A percentile compares a stretch with the other conserved stretches of the same genome.
Conservation (phyloP, 768 basidiomycete genomes). For the Tricholoma flavovirens region DNA sequence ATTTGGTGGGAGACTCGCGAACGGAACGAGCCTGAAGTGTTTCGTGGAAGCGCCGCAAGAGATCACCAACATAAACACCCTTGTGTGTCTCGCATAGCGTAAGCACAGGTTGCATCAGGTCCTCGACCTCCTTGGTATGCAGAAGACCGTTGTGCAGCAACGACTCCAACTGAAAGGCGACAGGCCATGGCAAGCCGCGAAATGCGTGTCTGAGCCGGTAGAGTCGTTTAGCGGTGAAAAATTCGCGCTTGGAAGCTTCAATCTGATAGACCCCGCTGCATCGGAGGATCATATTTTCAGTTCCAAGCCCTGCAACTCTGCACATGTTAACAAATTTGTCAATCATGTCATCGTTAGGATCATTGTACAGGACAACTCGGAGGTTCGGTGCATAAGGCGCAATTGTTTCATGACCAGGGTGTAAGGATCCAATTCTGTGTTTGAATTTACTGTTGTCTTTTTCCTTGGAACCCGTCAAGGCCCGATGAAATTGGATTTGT, state of each 20-base stretch:
- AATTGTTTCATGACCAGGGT: constrained; percentile 51
- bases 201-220: constrained; percentile 40
- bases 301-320: constrained; percentile 36
- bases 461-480: constrained; percentile 35
- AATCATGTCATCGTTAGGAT: constrained; percentile 40
- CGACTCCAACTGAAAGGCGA: constrained; percentile 75
- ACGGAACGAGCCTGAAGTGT: constrained; percentile 37
- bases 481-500: constrained; percentile 50
- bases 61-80: constrained; percentile 31
- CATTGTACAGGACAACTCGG: constrained; percentile 52
- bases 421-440: constrained; percentile 51
- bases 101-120: constrained; percentile 40
- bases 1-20: constrained; percentile 34
- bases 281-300: constrained; percentile 25
- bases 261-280: constrained; percentile 33
- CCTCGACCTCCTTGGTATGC: constrained; percentile 50
- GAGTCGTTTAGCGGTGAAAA: constrained; percentile 48
- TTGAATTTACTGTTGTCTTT: constrained; percentile 43
- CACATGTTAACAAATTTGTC: constrained; percentile 51
- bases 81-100: constrained; percentile 30
- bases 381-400: constrained; percentile 71
- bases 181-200: constrained; percentile 48
- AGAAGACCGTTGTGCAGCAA: constrained; percentile 59
- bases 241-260: constrained; percentile 41
- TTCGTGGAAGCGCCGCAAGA: constrained; percentile 53